Conservation (phyloP, 306 rosid species). For the Astragalus membranaceus region DNA sequence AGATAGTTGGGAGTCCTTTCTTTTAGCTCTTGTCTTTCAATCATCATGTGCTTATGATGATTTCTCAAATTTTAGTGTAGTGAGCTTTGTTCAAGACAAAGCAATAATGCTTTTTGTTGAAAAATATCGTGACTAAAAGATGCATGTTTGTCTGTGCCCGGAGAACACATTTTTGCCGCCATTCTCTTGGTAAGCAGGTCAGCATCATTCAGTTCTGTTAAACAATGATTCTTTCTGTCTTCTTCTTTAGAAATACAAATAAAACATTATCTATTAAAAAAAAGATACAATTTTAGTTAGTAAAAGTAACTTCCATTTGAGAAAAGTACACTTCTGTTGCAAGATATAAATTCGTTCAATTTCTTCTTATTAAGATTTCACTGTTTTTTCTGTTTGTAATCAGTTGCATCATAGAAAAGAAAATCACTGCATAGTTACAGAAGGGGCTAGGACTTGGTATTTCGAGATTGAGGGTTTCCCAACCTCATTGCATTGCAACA, state of each 20-base stretch:
- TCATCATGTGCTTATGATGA: not conserved
- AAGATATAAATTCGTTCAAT: not conserved
- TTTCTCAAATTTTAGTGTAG: not conserved
- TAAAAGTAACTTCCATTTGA: not conserved
- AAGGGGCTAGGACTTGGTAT: not conserved
- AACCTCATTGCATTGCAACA: not conserved
- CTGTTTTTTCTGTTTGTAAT: not conserved
- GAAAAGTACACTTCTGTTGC: not conserved
- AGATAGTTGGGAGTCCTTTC: not conserved
- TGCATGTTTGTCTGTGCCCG: not conserved
- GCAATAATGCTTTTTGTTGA: not conserved
- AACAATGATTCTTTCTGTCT: no score
- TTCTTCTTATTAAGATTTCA: not conserved
- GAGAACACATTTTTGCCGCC: not conserved
- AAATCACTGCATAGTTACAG: not conserved
- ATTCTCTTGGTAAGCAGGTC: not conserved
- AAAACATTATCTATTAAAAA: no score
- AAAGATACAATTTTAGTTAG: not conserved
- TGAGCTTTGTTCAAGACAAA: not conserved
- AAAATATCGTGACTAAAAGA: not conserved
- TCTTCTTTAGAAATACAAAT: no score
- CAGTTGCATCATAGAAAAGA: not conserved
- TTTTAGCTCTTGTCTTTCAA: not conserved
- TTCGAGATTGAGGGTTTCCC: no score
- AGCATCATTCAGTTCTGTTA: not conserved